phyloP scores from a whole-genome alignment of 352 stramenopile species.

The Phytophthora vignae region DNA sequence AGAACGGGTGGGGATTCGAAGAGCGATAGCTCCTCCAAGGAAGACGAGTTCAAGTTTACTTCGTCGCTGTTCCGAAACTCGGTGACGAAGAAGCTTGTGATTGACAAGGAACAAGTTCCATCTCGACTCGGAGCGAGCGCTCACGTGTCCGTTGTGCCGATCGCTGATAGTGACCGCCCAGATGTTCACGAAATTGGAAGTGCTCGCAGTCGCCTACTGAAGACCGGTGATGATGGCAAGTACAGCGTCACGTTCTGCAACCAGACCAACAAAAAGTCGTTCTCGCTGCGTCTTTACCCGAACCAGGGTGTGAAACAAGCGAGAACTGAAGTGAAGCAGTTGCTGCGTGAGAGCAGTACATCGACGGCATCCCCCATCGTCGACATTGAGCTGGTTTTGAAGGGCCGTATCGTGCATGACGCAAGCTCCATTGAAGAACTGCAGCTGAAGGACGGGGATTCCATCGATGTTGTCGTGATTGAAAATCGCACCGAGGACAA shows the following conservation, averaged over 20 bases:
- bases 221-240: slow-evolving; percentile 61
- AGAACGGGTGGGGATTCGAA: slow-evolving; percentile 26
- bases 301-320: slow-evolving; percentile 66
- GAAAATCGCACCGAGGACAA: slow-evolving; percentile 53
- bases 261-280: slow-evolving; percentile 72
- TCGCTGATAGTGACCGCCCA: slow-evolving; percentile 53
- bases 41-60: slow-evolving; percentile 73
- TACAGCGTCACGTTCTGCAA: slow-evolving; percentile 72
- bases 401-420: slow-evolving; percentile 68
- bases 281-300: slow-evolving; percentile 62
- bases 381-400: slow-evolving; percentile 71
- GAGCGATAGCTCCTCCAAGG: slow-evolving; percentile 30
- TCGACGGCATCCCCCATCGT: slow-evolving; percentile 42
- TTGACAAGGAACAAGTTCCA: slow-evolving; percentile 56
- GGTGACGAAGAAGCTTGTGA: slow-evolving; percentile 66
- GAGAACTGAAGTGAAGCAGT: slow-evolving; percentile 62
- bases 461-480: slow-evolving; percentile 75
- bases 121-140: slow-evolving; percentile 25
- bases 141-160: slow-evolving; percentile 66
- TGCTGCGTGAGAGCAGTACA: slow-evolving; percentile 57
- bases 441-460: slow-evolving; percentile 68
- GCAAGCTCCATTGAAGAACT: slow-evolving; percentile 53
- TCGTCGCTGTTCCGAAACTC: slow-evolving; percentile 69
- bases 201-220: slow-evolving; percentile 42
- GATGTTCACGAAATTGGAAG: slow-evolving; percentile 39